Percentiles rank a stretch among this genome's conserved stretches.
These are phyloP conservation scores for Cryphonectria naterciae DNA, from an alignment of 2,329 filamentous ascomycete species.

Conservation along the genomic window DNA sequence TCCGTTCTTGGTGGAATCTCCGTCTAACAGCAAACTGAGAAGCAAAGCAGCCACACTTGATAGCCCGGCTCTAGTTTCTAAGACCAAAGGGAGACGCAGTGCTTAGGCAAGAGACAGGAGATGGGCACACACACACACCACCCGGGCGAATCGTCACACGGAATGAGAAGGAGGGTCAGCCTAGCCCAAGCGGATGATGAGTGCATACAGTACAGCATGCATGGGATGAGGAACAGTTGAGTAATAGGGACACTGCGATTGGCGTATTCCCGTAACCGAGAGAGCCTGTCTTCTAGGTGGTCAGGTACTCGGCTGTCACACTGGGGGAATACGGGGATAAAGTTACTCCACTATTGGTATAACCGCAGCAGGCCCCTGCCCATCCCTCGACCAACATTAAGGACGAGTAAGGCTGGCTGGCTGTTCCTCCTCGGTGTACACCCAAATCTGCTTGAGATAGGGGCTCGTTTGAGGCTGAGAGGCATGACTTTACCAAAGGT, in stretches of 20 bases:
- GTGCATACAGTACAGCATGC: not conserved
- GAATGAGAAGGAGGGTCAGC: not conserved
- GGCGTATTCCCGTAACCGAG: conserved; percentile 1
- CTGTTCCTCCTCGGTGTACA: not conserved
- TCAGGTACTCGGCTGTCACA: not conserved
- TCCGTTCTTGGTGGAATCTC: not conserved
- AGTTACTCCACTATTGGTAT: not conserved
- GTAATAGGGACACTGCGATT: not conserved
- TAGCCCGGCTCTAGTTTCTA: not conserved
- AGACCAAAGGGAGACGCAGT: too few relatives aligned
- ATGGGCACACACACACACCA: not conserved
- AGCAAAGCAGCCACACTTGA: not conserved
- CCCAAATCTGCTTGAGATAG: not conserved
- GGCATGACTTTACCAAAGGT: not conserved
- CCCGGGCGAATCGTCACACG: not conserved
- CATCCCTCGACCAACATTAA: not conserved
- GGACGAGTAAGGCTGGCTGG: not conserved
- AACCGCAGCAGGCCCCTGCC: not conserved
- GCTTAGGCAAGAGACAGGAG: not conserved
- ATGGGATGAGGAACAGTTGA: not conserved
- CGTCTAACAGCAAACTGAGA: not conserved
- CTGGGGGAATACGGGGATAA: not conserved
- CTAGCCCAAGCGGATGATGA: not conserved
- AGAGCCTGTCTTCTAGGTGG: not conserved
- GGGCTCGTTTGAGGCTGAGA: not conserved